Evolutionary conservation across 371 early-diverging fungal genomes (phyloP).

Genomic region (Fennellomyces sp.): DNA sequence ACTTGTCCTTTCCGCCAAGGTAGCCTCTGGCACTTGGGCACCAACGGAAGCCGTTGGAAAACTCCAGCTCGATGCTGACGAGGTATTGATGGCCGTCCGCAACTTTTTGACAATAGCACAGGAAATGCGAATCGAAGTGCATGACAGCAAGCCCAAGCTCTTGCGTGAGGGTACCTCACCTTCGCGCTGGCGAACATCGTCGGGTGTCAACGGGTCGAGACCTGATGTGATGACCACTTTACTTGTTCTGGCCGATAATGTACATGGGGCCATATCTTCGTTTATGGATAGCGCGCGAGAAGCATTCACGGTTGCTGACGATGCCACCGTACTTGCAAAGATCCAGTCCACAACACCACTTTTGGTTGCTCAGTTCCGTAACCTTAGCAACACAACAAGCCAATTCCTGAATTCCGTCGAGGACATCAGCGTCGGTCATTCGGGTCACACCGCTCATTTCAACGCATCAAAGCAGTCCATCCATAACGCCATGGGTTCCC

Average conservation of each 20-base stretch:
- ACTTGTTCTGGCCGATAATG: slow-evolving; percentile 34
- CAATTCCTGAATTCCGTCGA: slow-evolving; percentile 44
- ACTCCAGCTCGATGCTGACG: slow-evolving; percentile 46
- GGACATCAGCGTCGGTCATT: slow-evolving; percentile 19
- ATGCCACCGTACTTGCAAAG: slow-evolving; percentile 21
- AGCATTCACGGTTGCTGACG: slow-evolving; percentile 20
- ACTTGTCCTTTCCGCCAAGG: slow-evolving; percentile 81
- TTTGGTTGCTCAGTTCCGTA: slow-evolving; percentile 58
- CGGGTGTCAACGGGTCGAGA: neutral
- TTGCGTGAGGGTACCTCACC: slow-evolving; percentile 9
- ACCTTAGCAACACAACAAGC: slow-evolving; percentile 48
- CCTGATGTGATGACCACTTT: slow-evolving; percentile 20
- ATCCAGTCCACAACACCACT: slow-evolving; percentile 59
- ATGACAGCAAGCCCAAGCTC: slow-evolving; percentile 49
- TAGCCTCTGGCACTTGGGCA: slow-evolving; percentile 78
- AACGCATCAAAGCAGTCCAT: slow-evolving; percentile 59
- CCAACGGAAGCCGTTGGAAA: slow-evolving; percentile 27
- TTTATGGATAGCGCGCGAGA: slow-evolving; percentile 34
- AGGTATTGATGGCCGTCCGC: slow-evolving; percentile 74
- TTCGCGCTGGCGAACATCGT: slow-evolving; percentile 15
- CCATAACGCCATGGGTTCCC: slow-evolving; percentile 69
- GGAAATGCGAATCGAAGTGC: slow-evolving; percentile 64
- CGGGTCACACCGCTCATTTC: slow-evolving; percentile 40
- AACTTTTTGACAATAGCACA: slow-evolving; percentile 80
- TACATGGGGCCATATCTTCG: slow-evolving; percentile 32